A percentile compares a stretch with the other conserved stretches of the same genome.
Conservation (phyloP, 495 filamentous ascomycete genomes). For the Lepraria neglecta region DNA sequence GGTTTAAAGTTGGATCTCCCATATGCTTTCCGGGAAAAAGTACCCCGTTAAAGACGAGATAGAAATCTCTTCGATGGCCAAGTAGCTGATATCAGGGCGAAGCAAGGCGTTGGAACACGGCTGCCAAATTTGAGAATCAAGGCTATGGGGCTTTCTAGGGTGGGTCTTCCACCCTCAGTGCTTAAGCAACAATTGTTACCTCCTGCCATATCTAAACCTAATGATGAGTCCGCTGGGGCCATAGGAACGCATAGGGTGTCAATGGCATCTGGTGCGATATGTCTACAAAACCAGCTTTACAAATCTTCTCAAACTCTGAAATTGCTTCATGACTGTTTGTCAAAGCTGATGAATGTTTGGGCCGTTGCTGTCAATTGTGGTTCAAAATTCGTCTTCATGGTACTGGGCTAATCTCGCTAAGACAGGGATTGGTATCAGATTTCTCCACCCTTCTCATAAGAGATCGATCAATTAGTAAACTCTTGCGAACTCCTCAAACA, state of each 20-base stretch:
- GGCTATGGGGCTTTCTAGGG: neutral
- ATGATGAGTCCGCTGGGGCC: slow-evolving; percentile 54
- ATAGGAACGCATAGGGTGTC: slow-evolving; percentile 41
- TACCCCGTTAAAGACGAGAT: too few relatives aligned
- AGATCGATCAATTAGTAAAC: neutral
- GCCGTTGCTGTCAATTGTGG: neutral
- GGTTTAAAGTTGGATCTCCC: too few relatives aligned
- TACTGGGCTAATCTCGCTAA: neutral
- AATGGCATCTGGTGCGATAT: slow-evolving; percentile 31
- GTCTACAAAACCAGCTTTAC: slow-evolving; percentile 48
- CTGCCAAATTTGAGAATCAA: too few relatives aligned
- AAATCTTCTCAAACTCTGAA: slow-evolving; percentile 47
- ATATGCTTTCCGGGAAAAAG: too few relatives aligned
- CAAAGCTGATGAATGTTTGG: neutral
- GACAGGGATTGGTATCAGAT: neutral
- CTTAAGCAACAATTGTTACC: neutral
- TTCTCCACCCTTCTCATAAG: neutral
- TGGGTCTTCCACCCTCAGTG: neutral
- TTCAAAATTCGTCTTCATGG: neutral
- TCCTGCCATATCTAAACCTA: neutral
- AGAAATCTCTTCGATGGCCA: too few relatives aligned
- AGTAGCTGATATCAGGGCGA: too few relatives aligned
- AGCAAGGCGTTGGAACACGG: too few relatives aligned
- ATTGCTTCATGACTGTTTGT: neutral
- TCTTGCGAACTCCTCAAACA: neutral